Conservation (phyloP, 2,329 filamentous ascomycete genomes). For the Calonectria pseudoreteaudii region DNA sequence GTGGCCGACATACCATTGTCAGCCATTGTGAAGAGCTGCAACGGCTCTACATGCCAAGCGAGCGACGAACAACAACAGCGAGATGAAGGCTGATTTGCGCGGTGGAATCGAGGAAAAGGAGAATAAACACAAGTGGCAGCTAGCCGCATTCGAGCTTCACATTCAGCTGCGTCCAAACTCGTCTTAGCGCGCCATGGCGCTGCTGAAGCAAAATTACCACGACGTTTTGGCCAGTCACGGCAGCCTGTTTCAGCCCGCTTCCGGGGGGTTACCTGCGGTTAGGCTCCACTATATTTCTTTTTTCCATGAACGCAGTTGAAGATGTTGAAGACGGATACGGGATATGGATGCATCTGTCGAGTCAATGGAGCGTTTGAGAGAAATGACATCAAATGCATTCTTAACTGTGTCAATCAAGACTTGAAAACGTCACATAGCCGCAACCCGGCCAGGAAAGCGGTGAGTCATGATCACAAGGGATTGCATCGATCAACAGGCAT, state of each 20-base stretch:
- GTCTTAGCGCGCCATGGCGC: neutral
- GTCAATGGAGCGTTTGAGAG: neutral
- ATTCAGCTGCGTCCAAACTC: conserved; percentile 1
- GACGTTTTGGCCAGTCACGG: neutral
- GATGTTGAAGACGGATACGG: neutral
- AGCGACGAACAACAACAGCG: neutral
- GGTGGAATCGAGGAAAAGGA: conserved; percentile 22
- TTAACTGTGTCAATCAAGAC: neutral
- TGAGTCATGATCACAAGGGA: neutral
- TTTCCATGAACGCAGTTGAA: neutral
- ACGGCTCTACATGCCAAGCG: neutral
- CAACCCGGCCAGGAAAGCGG: neutral
- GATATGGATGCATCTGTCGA: neutral
- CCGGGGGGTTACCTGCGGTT: conserved; percentile 1
- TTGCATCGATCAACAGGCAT: neutral
- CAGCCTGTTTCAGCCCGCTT: neutral
- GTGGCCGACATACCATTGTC: conserved; percentile 50
- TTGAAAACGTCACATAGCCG: neutral
- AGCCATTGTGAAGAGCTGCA: conserved; percentile 41
- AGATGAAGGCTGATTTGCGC: neutral
- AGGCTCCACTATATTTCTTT: neutral
- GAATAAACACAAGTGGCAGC: conserved; percentile 8
- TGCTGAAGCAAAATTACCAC: conserved; percentile 4
- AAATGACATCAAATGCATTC: neutral
- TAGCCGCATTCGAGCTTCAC: conserved; percentile 24